These are phyloP conservation scores for Microbotryomycetes sp. DNA, from an alignment of 1,284 basidiomycete genomes.

Conservation along the genomic window DNA sequence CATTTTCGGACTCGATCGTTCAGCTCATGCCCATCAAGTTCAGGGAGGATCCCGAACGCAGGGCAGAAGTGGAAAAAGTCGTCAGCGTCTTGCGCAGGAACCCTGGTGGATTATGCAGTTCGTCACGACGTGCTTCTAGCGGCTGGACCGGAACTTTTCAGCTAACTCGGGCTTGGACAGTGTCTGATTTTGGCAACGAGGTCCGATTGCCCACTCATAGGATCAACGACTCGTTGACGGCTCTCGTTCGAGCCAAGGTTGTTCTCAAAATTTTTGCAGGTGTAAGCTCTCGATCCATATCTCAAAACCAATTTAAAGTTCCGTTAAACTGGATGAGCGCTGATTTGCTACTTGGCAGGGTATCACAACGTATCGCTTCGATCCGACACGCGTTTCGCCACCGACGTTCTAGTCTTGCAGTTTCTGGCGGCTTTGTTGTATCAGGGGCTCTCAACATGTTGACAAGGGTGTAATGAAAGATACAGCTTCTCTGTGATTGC, in stretches of 20 bases:
- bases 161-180: neutral
- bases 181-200: conserved; percentile 5
- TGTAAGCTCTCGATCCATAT: conserved; percentile 1
- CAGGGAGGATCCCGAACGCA: conserved; percentile 26
- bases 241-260: conserved; percentile 23
- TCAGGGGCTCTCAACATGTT: no score
- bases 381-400: no score
- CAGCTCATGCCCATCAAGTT: conserved; percentile 31
- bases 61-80: neutral
- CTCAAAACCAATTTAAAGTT: neutral
- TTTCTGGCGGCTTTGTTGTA: no score
- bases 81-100: neutral
- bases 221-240: conserved; percentile 25
- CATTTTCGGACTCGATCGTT: conserved; percentile 31
- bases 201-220: conserved; percentile 15
- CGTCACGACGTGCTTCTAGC: neutral
- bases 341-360: conserved; percentile 3
- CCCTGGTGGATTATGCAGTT: neutral
- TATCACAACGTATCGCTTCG: conserved; percentile 11
- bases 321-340: neutral
- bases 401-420: no score
- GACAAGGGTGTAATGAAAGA: no score
- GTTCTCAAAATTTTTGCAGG: conserved; percentile 15
- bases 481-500: no score
- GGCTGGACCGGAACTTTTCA: neutral